Percentiles rank a stretch among this genome's conserved stretches.
Conservation (phyloP, 2,329 filamentous ascomycete species). For the Fusarium albidum region DNA sequence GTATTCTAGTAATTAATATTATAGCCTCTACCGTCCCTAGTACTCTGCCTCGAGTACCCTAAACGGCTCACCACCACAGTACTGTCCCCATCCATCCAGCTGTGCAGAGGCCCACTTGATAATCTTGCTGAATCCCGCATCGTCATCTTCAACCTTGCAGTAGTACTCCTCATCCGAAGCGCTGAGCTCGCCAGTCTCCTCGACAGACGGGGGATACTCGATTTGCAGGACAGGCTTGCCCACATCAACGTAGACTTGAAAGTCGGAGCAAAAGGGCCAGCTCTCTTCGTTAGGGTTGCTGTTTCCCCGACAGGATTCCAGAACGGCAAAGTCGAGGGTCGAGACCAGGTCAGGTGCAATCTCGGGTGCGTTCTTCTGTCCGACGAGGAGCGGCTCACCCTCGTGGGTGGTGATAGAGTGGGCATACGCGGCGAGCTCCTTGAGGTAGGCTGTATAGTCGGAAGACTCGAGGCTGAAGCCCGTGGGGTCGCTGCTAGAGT, state of each 20-base stretch:
- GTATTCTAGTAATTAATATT: no score
- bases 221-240: constrained; percentile 46
- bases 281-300: constrained; percentile 25
- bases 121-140: constrained; percentile 43
- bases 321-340: constrained; percentile 45
- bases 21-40: no score
- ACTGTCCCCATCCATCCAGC: constrained; percentile 46
- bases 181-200: constrained; percentile 35
- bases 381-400: constrained; percentile 40
- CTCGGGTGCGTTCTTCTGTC: constrained; percentile 45
- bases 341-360: constrained; percentile 38
- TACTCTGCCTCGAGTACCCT: constrained; percentile 33
- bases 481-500: constrained; percentile 38
- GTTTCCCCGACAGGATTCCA: constrained; percentile 47
- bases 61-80: constrained; percentile 39
- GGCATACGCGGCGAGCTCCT: constrained; percentile 41
- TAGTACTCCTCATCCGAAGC: constrained; percentile 38
- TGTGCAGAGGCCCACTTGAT: constrained; percentile 44
- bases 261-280: constrained; percentile 42
- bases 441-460: constrained; percentile 44
- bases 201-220: constrained; percentile 44
- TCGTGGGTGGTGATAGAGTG: constrained; percentile 39
- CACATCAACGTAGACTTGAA: constrained; percentile 40
- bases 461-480: constrained; percentile 41
- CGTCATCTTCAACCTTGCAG: constrained; percentile 36